Evolutionary conservation across 2,329 filamentous ascomycete species (phyloP), one percentile per base, ranked within the genome.

Genomic region (Aspergillus unguis): DNA sequence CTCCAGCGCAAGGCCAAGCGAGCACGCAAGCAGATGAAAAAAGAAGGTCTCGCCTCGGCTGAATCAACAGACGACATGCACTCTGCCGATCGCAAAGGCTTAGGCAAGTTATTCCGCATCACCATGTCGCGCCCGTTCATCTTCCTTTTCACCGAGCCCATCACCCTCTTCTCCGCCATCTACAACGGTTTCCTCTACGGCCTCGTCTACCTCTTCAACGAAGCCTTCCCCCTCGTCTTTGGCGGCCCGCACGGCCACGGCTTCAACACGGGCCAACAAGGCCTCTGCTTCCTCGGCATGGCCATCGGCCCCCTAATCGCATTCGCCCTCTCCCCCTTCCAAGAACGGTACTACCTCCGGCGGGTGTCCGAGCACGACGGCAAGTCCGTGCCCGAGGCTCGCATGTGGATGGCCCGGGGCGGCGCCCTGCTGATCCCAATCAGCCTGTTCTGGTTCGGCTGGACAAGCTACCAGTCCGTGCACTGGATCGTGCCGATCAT

Each of bases 191-290:
- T 89, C 73, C 82, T 81, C 25, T 87, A 48, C 46, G 46, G 46
- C 3, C 79, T 90, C 7, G 88, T 89, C 66, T 90, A 89, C 73
- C 86, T 87, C 76, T 88, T 87, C 66, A 82, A 90, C 48, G 85
- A 89, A 65, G 85, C 83, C 0, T 89, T 88, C 58, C 71, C 75
- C 0, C 74, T 88, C 6, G 85, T 90, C 2, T 83, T 85, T 60
- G 85, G 84, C 65, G 80, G 79, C 59, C 82, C 83, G 60, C 75
- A 85, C 17, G 79, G 85, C 57, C 80, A 79, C 0, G 83, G 81
- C 54, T 70, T 73, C 4, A 42, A 48, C 46, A 35, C 82, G 8
- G 81, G 81, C 53, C 67, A 76, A 51, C 74, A 62, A 31, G 62
- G 64, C 2, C 89, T 85, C 32, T 26, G 40, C 28, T 44, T 40